Base-by-base conservation (phyloP, 257 asterid genomes). In the Thymus quinquecostatus region DNA sequence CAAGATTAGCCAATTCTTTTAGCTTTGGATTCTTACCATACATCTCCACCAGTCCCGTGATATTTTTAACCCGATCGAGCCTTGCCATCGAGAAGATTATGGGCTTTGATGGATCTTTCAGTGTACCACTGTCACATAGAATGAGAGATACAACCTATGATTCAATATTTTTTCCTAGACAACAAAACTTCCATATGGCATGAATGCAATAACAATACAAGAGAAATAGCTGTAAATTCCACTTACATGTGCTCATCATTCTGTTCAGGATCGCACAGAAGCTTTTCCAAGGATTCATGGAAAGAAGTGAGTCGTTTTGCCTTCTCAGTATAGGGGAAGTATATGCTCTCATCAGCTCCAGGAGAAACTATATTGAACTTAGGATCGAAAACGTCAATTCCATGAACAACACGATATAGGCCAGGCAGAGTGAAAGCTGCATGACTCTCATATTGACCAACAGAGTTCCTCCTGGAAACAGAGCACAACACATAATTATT, bases 291-390 rank as follows among this genome's bases (percentile, higher is more conserved):
- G 56, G 83, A 71, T 69, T 75, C 83, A 71, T 95, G 98, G 30
- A 95, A 81, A 65, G 92, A 86, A 29, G 97, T 89, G 49, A 95
- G 89, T 66, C 99, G 83, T 69, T 76, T 88, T 8, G 82, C 98
- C 71, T 77, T 77, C 28, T 88, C 88, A 0, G 87, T 75, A 76
- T 86, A 92, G 5, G 98, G 83, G 68, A 95, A 95, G 80, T 95
- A 95, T 77, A 95, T 95, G 77, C 75, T 4, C 60, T 87, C 86
- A 75, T 95, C 99, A 14, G 99, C 96, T 74, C 97, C 99, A 4
- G 98, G 99, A 59, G 99, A 95, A 71, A 95, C 99, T 73, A 95
- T 95, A 82, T 95, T 95, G 89, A 92, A 95, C 81, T 95, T 95
- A 1, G 99, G 94, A 85, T 95, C 99, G 13, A 95, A 95, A 73